Base-by-base conservation (phyloP, 805 yeast species). In the Teunomyces atbi region DNA sequence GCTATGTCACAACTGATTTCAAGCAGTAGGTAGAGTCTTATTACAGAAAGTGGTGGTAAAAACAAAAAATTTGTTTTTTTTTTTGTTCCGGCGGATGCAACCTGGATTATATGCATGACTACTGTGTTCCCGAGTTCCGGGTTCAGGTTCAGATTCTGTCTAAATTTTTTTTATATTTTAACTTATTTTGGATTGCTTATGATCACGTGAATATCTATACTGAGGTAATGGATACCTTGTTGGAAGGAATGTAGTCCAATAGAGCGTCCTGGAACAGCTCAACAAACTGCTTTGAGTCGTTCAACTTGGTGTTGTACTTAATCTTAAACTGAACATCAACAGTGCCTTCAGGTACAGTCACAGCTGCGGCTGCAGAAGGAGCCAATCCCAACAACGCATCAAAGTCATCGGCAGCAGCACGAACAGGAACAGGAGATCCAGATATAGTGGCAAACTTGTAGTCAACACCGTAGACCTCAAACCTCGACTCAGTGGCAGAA, bases 221-320 rank as follows among this genome's bases (percentile, higher is more conserved):
- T 33, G 26, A 36, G 33, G 44, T 51, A 32, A 57, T 53, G 33
- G 50, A 47, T 47, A 57, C 52, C 42, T 51, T 55, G 42, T 56
- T 51, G 44, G 64, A 42, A 10, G 71, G 70, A 21, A 67, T 54
- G 50, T 67, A 67, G 21, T 40, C 59, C 48, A 66, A 60, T 54
- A 70, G 62, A 11, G 62, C 53, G 20, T 61, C 61, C 55, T 69
- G 64, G 56, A 71, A 71, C 44, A 45, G 51, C 8, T 56, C 64
- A 16, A 68, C 70, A 53, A 71, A 69, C 34, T 61, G 62, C 48
- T 59, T 62, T 19, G 76, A 55, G 51, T 71, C 77, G 23, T 54
- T 42, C 51, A 68, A 55, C 41, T 60, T 62, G 23, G 54, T 62
- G 53, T 69, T 60, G 49, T 50, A 61, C 51, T 61, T 67, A 50